Percentiles rank a stretch among this genome's conserved stretches.
phyloP scores from a whole-genome alignment of 805 yeast genomes.

The Torulaspora gathmanii region DNA sequence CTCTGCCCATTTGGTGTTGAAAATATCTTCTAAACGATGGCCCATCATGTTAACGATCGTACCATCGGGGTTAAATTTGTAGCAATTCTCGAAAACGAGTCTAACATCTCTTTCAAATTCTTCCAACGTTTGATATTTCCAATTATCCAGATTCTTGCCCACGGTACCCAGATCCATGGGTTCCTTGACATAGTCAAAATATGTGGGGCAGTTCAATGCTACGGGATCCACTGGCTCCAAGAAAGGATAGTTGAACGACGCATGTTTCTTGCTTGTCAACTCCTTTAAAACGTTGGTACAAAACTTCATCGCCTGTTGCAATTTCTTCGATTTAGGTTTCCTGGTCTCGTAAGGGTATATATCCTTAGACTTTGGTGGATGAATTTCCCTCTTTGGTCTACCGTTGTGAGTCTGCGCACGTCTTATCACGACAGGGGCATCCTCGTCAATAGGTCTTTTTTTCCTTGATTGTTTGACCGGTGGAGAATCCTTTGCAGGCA shows the following conservation, averaged over 20 bases:
- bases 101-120: slow-evolving; percentile 81
- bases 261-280: slow-evolving; percentile 75
- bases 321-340: slow-evolving; percentile 82
- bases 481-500: slow-evolving; percentile 62
- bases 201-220: slow-evolving; percentile 87
- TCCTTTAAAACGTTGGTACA: slow-evolving; percentile 81
- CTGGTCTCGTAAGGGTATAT: slow-evolving; percentile 71
- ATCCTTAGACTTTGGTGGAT: slow-evolving; percentile 94
- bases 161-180: slow-evolving; percentile 96
- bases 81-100: slow-evolving; percentile 83
- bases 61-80: slow-evolving; percentile 92
- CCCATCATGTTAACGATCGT: slow-evolving; percentile 96
- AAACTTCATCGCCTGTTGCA: slow-evolving; percentile 81
- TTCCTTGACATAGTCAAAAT: slow-evolving; percentile 75
- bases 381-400: slow-evolving; percentile 91
- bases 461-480: slow-evolving; percentile 33
- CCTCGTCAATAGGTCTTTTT: slow-evolving; percentile 26
- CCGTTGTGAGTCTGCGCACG: slow-evolving; percentile 73
- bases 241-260: slow-evolving; percentile 82
- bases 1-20: slow-evolving; percentile 83
- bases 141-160: slow-evolving; percentile 72
- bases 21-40: slow-evolving; percentile 78
- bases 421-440: slow-evolving; percentile 47
- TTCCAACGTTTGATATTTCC: slow-evolving; percentile 83
- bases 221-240: slow-evolving; percentile 93